phyloP scores from a whole-genome alignment of 805 yeast genomes.

The Metschnikowia lunata region DNA sequence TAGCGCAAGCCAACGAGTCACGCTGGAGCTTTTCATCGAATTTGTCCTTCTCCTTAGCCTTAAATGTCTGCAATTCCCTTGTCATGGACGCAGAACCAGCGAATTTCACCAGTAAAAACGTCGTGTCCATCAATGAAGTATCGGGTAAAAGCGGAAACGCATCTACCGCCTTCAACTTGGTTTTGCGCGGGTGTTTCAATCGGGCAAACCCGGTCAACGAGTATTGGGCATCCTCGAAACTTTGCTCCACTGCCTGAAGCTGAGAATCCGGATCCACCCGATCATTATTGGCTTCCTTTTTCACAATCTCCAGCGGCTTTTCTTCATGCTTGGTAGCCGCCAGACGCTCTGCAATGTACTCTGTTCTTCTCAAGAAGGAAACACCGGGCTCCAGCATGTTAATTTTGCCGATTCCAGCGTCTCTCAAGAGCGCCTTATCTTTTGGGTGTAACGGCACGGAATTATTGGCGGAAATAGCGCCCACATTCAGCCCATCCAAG shows the following conservation, averaged over 20 bases:
- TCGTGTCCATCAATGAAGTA: slow-evolving; percentile 82
- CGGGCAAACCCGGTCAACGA: slow-evolving; percentile 35
- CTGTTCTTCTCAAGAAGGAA: slow-evolving; percentile 90
- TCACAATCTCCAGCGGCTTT: slow-evolving; percentile 12
- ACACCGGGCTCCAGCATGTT: slow-evolving; percentile 49
- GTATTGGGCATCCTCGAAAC: slow-evolving; percentile 61
- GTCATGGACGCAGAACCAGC: slow-evolving; percentile 50
- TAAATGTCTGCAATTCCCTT: slow-evolving; percentile 31
- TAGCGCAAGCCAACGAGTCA: slow-evolving; percentile 48
- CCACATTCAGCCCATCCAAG: slow-evolving; percentile 56
- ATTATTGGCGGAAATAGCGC: slow-evolving; percentile 32
- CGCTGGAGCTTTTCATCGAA: slow-evolving; percentile 31
- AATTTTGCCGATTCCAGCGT: slow-evolving; percentile 56
- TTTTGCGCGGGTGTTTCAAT: slow-evolving; percentile 76
- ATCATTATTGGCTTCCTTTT: slow-evolving; percentile 17
- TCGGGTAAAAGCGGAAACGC: slow-evolving; percentile 87
- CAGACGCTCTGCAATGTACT: slow-evolving; percentile 72
- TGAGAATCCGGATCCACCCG: slow-evolving; percentile 57
- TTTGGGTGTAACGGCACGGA: slow-evolving; percentile 60
- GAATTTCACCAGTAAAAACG: slow-evolving; percentile 60
- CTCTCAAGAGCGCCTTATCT: slow-evolving; percentile 72
- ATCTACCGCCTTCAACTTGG: slow-evolving; percentile 64
- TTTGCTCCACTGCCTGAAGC: slow-evolving; percentile 66
- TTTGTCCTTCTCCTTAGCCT: slow-evolving; percentile 24
- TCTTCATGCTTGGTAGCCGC: slow-evolving; percentile 26